Evolutionary conservation across 169 alveolate genomes (phyloP).

Genomic region (Cryptosporidium baileyi): DNA sequence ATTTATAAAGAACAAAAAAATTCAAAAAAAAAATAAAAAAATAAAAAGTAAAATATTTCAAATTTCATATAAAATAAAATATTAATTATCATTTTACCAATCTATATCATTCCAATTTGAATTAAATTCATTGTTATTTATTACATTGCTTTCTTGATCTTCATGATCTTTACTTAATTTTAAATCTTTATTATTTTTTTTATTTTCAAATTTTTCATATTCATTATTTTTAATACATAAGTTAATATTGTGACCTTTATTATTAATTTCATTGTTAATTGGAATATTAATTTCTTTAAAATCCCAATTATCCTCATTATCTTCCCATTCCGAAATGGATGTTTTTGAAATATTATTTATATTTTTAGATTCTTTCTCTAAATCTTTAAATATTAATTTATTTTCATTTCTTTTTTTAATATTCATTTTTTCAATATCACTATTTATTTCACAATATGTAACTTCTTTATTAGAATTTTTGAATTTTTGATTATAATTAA

Average conservation of each 20-base stretch:
- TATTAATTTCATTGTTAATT: neutral
- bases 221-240: no score
- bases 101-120: slow-evolving; percentile 22
- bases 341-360: neutral
- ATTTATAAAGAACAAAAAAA: no score
- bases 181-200: no score
- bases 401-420: neutral
- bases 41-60: no score
- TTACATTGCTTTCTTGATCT: neutral
- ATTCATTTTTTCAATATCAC: neutral
- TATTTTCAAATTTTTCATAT: no score
- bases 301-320: neutral
- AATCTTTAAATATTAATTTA: neutral
- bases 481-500: no score
- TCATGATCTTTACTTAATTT: no score
- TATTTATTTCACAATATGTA: neutral
- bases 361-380: neutral
- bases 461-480: neutral
- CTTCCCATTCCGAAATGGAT: neutral
- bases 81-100: neutral
- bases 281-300: neutral
- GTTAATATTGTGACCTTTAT: no score
- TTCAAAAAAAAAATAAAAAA: no score
- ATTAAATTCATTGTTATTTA: neutral
- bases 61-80: neutral